Conservation (phyloP, 176 grass and related monocot species). For the Oryza nivara region DNA sequence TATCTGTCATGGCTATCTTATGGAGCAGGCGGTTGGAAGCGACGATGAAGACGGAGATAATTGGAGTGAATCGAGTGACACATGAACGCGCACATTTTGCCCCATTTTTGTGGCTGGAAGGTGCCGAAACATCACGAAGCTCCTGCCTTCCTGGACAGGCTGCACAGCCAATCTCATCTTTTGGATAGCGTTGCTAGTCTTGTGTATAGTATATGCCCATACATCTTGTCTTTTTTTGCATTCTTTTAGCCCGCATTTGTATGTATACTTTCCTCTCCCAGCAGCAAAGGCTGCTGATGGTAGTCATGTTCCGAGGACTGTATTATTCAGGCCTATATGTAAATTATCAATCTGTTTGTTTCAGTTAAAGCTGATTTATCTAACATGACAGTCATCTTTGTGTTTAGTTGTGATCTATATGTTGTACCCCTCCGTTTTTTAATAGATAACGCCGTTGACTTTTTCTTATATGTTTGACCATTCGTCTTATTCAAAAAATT, state of each 20-base stretch:
- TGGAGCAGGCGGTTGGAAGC: conserved; percentile 81
- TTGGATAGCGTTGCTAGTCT: conserved; percentile 31
- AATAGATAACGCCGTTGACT: no score
- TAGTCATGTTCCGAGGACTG: conserved; percentile 29
- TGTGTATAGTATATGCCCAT: conserved; percentile 53
- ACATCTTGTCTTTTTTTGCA: neutral
- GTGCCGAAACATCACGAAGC: conserved; percentile 25
- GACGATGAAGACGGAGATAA: conserved; percentile 95
- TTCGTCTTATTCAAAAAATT: no score
- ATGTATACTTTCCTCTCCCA: conserved; percentile 38
- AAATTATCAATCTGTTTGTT: conserved; percentile 49
- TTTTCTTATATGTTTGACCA: no score
- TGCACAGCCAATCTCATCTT: conserved; percentile 30
- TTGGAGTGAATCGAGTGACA: conserved; percentile 98
- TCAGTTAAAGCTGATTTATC: neutral
- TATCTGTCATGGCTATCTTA: conserved; percentile 16
- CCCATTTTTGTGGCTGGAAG: conserved; percentile 23
- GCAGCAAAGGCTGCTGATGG: conserved; percentile 53
- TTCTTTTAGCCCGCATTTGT: conserved; percentile 44
- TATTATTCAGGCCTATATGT: conserved; percentile 45
- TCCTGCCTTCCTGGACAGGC: conserved; percentile 2
- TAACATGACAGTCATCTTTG: neutral
- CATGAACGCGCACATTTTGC: conserved; percentile 31
- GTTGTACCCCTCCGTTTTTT: neutral
- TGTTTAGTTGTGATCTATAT: neutral